These are phyloP conservation scores for Conringia planisiliqua DNA, from an alignment of 345 rosid genomes.

Conservation along the genomic window DNA sequence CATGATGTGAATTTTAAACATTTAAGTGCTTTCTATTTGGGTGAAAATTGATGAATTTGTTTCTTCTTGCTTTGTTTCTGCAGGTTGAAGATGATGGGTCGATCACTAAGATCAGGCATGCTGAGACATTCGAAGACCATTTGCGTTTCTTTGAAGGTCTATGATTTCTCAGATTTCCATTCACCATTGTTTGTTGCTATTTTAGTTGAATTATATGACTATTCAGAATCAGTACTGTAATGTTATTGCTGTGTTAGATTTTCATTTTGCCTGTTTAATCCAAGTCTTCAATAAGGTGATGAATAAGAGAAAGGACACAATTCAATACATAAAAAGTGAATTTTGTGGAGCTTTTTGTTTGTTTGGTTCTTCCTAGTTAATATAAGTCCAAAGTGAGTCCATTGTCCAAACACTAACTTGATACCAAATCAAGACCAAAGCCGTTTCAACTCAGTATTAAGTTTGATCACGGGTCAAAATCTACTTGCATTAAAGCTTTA, in stretches of 20 bases:
- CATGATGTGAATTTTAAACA: background rate
- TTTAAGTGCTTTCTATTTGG: background rate
- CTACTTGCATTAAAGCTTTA: too few species aligned
- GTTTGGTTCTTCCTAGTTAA: background rate
- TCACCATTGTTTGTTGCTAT: constrained; percentile 14
- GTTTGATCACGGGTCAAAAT: background rate
- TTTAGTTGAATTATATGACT: background rate
- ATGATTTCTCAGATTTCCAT: constrained; percentile 27
- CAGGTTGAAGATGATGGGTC: constrained; percentile 90
- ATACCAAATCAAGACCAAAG: background rate
- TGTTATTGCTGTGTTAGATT: background rate
- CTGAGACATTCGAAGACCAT: constrained; percentile 84
- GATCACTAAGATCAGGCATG: constrained; percentile 73
- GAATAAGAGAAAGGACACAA: background rate
- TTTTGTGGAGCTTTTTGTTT: background rate
- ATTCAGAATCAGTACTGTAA: constrained; percentile 1
- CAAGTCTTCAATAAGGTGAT: background rate
- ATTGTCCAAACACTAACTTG: background rate
- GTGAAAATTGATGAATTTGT: background rate
- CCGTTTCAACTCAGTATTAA: background rate
- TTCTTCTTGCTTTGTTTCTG: background rate
- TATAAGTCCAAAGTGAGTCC: background rate
- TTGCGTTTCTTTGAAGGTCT: constrained; percentile 73
- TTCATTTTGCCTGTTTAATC: background rate
- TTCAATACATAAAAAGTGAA: background rate